A percentile compares a stretch with the other conserved stretches of the same genome.
phyloP scores from a whole-genome alignment of 768 basidiomycete species.

The Amanita fuliginea region DNA sequence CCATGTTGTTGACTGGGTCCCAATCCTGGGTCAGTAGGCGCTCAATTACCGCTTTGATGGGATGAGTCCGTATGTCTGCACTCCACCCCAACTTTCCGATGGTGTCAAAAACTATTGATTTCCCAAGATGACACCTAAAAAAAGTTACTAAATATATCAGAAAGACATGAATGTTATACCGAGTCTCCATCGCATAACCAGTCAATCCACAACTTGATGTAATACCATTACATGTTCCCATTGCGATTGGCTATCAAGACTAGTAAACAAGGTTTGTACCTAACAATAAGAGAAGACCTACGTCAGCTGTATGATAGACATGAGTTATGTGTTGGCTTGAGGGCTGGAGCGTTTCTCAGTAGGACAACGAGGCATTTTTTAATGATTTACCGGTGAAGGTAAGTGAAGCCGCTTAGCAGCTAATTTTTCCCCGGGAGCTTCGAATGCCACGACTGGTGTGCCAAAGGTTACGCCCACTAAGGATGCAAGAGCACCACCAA shows the following conservation, averaged over 20 bases:
- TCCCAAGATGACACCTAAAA: conserved; percentile 76
- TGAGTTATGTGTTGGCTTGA: conserved; percentile 72
- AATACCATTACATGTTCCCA: conserved; percentile 73
- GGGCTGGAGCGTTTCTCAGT: conserved; percentile 29
- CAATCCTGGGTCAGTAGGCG: conserved; percentile 25
- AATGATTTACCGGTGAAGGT: conserved; percentile 61
- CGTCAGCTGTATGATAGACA: conserved; percentile 85
- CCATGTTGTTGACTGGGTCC: conserved; percentile 20
- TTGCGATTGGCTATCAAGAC: conserved; percentile 65
- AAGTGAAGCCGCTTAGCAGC: conserved; percentile 77
- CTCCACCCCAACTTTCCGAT: conserved; percentile 73
- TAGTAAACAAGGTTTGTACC: not conserved
- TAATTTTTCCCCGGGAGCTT: conserved; percentile 65
- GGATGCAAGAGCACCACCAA: conserved; percentile 80
- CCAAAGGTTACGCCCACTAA: conserved; percentile 87
- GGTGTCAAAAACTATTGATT: conserved; percentile 76
- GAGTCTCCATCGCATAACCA: conserved; percentile 80
- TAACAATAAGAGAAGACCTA: conserved; percentile 14
- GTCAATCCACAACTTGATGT: conserved; percentile 35
- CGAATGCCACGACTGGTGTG: conserved; percentile 84
- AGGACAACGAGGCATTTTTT: not conserved
- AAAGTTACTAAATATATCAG: not conserved
- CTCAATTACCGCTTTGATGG: conserved; percentile 62
- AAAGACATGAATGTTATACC: conserved; percentile 17
- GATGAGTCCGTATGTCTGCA: conserved; percentile 63